phyloP scores from a whole-genome alignment of 2,329 filamentous ascomycete species.

The Cladophialophora immunda region DNA sequence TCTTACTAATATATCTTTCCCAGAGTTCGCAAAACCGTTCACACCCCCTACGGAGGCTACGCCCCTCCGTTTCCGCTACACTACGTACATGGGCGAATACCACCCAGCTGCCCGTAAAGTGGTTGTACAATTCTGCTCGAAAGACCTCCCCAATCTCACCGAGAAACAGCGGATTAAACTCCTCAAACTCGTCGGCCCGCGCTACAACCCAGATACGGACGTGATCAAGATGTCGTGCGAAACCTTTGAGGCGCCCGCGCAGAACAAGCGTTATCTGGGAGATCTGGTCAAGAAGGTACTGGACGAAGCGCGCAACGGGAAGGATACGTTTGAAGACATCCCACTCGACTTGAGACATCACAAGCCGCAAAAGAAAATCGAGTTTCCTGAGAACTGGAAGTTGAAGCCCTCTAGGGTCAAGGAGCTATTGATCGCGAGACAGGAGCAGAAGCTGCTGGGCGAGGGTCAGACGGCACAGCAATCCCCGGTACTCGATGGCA shows the following conservation, averaged over 20 bases:
- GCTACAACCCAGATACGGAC: slow-evolving; percentile 86
- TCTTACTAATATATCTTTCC: slow-evolving; percentile 22
- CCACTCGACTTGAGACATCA: slow-evolving; percentile 90
- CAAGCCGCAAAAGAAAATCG: slow-evolving; percentile 70
- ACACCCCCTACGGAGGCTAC: slow-evolving; percentile 69
- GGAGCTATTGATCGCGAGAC: slow-evolving; percentile 55
- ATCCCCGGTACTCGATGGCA: slow-evolving; percentile 46
- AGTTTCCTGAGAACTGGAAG: slow-evolving; percentile 84
- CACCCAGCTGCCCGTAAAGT: slow-evolving; percentile 95
- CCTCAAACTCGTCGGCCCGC: slow-evolving; percentile 82
- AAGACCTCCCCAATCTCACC: slow-evolving; percentile 68
- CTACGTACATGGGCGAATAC: slow-evolving; percentile 91
- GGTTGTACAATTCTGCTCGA: slow-evolving; percentile 84
- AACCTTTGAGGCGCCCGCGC: slow-evolving; percentile 83
- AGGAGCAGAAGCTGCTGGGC: slow-evolving; percentile 66
- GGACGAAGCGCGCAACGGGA: slow-evolving; percentile 76
- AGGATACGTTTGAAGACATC: slow-evolving; percentile 85
- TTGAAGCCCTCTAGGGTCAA: slow-evolving; percentile 62
- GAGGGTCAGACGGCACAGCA: slow-evolving; percentile 48
- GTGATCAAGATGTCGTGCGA: slow-evolving; percentile 91
- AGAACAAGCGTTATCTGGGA: slow-evolving; percentile 95
- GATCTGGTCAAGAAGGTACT: slow-evolving; percentile 79
- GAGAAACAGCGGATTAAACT: slow-evolving; percentile 78
- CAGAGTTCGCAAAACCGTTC: slow-evolving; percentile 87
- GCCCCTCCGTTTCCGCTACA: slow-evolving; percentile 93